These are phyloP conservation scores for Marasmius tenuissimus DNA, from an alignment of 1,284 basidiomycete species.

Conservation along the genomic window DNA sequence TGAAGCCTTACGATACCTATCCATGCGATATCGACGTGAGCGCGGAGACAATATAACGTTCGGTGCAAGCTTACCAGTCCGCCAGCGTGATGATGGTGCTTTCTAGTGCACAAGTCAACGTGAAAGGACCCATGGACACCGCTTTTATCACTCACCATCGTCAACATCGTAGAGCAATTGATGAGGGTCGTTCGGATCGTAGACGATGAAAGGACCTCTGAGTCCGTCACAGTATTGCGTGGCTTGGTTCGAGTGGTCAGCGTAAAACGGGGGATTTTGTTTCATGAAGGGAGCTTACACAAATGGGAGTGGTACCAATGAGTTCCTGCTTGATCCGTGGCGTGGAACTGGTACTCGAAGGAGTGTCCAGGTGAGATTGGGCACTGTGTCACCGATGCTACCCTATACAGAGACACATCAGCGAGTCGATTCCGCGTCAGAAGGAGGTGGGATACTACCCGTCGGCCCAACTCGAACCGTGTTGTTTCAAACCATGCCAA, in stretches of 20 bases:
- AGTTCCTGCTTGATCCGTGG: background rate
- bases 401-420: background rate
- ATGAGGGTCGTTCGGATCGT: slow-evolving; percentile 9
- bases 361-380: background rate
- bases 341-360: background rate
- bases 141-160: slow-evolving; percentile 2
- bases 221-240: slow-evolving; percentile 19
- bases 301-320: background rate
- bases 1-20: background rate
- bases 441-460: background rate
- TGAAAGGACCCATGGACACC: no score
- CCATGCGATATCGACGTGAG: background rate
- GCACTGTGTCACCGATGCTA: background rate
- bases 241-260: background rate
- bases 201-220: slow-evolving; percentile 7
- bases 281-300: background rate
- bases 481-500: background rate
- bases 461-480: background rate
- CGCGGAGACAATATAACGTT: background rate
- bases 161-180: slow-evolving; percentile 10
- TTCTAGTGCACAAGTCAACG: background rate
- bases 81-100: background rate
- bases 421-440: background rate
- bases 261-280: background rate
- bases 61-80: background rate